A percentile compares a stretch with the other conserved stretches of the same genome.
phyloP scores from a whole-genome alignment of 1,139 yeast genomes.

The Saccharomyces hybrid region DNA sequence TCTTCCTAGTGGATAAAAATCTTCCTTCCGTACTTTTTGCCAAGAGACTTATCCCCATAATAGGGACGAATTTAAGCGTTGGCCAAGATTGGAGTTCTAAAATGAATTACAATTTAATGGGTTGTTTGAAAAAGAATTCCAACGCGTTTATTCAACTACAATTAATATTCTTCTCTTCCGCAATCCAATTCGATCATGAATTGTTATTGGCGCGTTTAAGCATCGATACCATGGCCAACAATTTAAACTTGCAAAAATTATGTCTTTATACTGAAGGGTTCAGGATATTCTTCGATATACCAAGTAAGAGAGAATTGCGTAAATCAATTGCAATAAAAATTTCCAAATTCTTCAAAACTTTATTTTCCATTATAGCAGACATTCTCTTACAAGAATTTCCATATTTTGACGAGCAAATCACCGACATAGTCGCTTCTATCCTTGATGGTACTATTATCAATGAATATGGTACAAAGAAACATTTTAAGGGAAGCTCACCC shows the following conservation, averaged over 20 bases:
- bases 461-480: constrained; percentile 14
- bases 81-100: constrained; percentile 19
- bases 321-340: constrained; percentile 17
- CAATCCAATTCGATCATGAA: constrained; percentile 21
- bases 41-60: constrained; percentile 20
- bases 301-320: constrained; percentile 15
- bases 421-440: constrained; percentile 20
- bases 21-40: constrained; percentile 23
- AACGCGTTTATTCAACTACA: constrained; percentile 17
- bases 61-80: constrained; percentile 19
- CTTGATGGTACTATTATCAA: constrained; percentile 20
- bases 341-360: constrained; percentile 20
- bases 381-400: constrained; percentile 20
- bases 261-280: constrained; percentile 27
- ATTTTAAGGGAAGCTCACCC: constrained; percentile 7
- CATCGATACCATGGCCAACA: constrained; percentile 11
- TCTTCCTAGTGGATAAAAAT: constrained; percentile 17
- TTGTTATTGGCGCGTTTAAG: constrained; percentile 16
- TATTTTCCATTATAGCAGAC: constrained; percentile 23
- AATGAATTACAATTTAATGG: constrained; percentile 11
- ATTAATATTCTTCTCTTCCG: constrained; percentile 25
- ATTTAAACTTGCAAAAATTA: constrained; percentile 16
- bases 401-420: constrained; percentile 19
- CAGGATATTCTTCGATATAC: constrained; percentile 23
- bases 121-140: constrained; percentile 16